phyloP scores from a whole-genome alignment of 345 rosid genomes.

The Xanthoceras sorbifolium region DNA sequence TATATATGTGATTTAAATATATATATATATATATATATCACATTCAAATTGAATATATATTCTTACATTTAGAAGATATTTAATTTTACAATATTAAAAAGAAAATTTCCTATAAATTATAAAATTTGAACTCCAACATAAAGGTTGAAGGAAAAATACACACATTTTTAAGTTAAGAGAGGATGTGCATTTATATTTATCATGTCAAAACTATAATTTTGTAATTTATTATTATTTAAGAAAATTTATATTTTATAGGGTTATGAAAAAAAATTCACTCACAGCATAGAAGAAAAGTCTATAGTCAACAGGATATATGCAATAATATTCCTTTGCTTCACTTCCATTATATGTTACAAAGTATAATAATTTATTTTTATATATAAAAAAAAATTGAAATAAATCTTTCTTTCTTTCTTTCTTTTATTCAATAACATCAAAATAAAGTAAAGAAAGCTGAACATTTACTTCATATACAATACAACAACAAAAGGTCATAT shows the following conservation, averaged over 20 bases:
- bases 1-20: too few species aligned
- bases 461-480: conserved; percentile 36
- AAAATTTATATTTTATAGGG: background rate
- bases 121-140: too few species aligned
- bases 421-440: background rate
- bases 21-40: too few species aligned
- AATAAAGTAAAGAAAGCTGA: conserved; percentile 26
- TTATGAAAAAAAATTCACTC: conserved; percentile 13
- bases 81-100: too few species aligned
- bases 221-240: background rate
- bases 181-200: too few species aligned
- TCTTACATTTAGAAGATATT: too few species aligned
- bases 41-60: too few species aligned
- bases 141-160: too few species aligned
- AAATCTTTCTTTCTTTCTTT: too few species aligned
- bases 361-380: background rate
- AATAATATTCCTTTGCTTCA: conserved; percentile 36
- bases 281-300: conserved; percentile 40
- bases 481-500: conserved; percentile 26
- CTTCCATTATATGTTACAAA: background rate
- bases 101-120: too few species aligned
- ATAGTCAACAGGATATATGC: conserved; percentile 45
- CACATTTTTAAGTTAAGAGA: too few species aligned
- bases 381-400: conserved; percentile 7
- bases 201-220: conserved; percentile 6